phyloP scores from a whole-genome alignment of 78 protist species.

The Protostelium mycophagum region DNA sequence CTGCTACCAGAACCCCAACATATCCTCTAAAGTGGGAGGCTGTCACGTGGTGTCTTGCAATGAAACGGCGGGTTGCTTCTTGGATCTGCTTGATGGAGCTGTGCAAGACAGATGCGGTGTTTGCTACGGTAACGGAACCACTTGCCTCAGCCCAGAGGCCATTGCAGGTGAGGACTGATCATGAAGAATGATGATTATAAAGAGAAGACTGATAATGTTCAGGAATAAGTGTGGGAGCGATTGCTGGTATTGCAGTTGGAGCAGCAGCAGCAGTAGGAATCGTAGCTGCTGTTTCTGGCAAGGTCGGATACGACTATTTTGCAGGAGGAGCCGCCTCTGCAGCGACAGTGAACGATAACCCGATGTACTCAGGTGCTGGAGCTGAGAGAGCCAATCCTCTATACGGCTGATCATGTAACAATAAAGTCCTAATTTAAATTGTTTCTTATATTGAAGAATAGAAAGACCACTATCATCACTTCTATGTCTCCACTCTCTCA shows the following conservation, averaged over 20 bases:
- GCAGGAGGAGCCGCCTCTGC: background rate
- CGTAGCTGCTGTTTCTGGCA: background rate
- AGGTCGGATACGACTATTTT: background rate
- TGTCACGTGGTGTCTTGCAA: background rate
- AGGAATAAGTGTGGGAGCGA: background rate
- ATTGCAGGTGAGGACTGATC: too few relatives aligned
- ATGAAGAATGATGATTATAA: too few relatives aligned
- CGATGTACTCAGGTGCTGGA: background rate
- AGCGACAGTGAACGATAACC: background rate
- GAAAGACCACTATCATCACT: too few relatives aligned
- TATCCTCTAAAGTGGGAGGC: background rate
- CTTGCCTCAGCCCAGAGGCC: background rate
- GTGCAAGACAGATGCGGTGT: background rate
- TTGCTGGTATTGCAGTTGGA: background rate
- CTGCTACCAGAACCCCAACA: constrained; percentile 2
- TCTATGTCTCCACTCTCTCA: too few relatives aligned
- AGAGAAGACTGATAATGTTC: too few relatives aligned
- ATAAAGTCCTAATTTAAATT: too few relatives aligned
- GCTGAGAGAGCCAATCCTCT: background rate
- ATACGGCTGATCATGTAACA: background rate
- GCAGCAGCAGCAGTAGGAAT: background rate
- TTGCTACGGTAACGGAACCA: background rate
- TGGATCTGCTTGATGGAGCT: background rate
- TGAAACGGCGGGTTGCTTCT: background rate
- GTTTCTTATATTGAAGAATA: too few relatives aligned